phyloP scores from a whole-genome alignment of 805 yeast genomes.

The Ogataea sp. region DNA sequence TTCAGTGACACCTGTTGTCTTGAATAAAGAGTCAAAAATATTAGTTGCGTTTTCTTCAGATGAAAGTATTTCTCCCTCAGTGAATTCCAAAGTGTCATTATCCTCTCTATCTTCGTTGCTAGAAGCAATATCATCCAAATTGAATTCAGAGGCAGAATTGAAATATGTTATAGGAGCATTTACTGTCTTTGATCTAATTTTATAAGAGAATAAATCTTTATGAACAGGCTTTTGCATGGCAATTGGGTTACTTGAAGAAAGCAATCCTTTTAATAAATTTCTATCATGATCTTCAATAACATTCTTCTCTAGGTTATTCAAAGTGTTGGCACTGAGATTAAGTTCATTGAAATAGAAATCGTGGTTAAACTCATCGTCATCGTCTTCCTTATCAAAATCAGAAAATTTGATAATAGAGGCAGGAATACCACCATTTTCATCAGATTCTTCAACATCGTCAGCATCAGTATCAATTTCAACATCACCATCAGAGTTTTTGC shows the following conservation, averaged over 20 bases:
- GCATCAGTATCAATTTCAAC: no score
- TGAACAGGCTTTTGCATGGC: not conserved
- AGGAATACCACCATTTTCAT: not conserved
- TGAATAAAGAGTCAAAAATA: not conserved
- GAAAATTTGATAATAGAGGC: not conserved
- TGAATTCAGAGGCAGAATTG: no score
- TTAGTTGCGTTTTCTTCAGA: constrained; percentile 1
- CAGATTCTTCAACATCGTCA: no score
- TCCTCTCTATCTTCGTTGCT: no score
- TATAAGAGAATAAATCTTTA: not conserved
- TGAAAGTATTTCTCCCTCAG: no score
- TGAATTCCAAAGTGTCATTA: no score
- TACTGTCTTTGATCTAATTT: no score
- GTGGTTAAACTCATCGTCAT: not conserved
- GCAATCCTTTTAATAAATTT: not conserved
- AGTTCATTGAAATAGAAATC: not conserved
- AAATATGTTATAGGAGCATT: no score
- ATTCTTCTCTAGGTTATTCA: not conserved
- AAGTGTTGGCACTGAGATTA: not conserved
- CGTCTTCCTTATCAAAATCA: not conserved
- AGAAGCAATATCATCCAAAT: no score
- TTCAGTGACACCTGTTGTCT: not conserved
- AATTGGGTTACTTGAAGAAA: not conserved
- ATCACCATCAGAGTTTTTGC: no score
- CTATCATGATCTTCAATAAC: not conserved